Base-by-base conservation (phyloP, 306 rosid species). In the Dalbergia oliveri region DNA sequence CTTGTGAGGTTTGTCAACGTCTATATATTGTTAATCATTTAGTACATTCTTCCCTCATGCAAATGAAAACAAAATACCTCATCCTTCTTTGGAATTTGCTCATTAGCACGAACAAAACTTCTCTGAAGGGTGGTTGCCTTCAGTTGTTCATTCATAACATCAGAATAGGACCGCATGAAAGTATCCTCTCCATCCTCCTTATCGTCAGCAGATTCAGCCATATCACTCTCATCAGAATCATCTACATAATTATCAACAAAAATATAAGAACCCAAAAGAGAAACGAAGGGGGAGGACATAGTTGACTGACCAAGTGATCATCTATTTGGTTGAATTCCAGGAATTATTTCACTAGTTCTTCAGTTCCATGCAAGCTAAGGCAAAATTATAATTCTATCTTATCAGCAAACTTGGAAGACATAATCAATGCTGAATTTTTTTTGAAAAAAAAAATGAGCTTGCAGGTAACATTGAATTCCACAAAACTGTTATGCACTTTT, bases 21-120 rank as follows among this genome's bases (percentile, higher is more conserved):
- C 49, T 57, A 58, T 7, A 61, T 49, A 51, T 51, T 57, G 35
- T 6, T 56, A n/a, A n/a, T n/a, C n/a, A n/a, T n/a, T n/a, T n/a
- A 73, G 64, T 31, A 51, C 21, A 71, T 58, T 56, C 59, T 57
- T 49, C 66, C 65, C 73, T 44, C 19, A 67, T 35, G 75, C 39
- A 84, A 78, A 51, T 16, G 56, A 37, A 85, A 71, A 82, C 56
- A 73, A 76, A 8, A 66, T 89, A 89, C 99, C 98, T 93, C 93
- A 72, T 88, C 86, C 75, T 83, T 88, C 88, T 85, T 85, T 49
- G 97, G 81, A 47, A 85, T 81, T 82, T 91, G 89, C 83, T 88
- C 97, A 35, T 86, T 81, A 54, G 97, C 98, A 83, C 90, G 90
- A 78, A 89, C 88, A 87, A 95, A 95, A 84, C 94, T 95, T 85